phyloP scores from a whole-genome alignment of 495 filamentous ascomycete genomes.

The Evernia prunastri region DNA sequence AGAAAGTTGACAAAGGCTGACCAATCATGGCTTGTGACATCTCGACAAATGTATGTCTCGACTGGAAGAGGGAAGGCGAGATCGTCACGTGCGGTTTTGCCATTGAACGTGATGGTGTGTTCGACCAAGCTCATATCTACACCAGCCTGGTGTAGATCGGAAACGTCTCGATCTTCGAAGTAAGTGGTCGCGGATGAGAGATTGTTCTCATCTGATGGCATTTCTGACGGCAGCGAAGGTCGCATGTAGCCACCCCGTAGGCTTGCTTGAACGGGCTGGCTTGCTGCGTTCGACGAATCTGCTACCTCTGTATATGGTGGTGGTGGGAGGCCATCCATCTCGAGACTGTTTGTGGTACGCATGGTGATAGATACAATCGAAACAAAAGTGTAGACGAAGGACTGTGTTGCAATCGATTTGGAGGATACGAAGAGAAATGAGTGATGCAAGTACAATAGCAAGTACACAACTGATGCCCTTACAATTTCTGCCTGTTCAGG shows the following conservation, averaged over 20 bases:
- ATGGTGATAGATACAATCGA: not conserved
- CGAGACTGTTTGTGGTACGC: not conserved
- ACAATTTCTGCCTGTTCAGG: not conserved
- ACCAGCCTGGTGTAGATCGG: slow-evolving; percentile 15
- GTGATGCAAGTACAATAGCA: no score
- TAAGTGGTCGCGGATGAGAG: slow-evolving; percentile 42
- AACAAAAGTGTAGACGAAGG: not conserved
- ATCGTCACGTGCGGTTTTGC: slow-evolving; percentile 41
- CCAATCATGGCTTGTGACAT: slow-evolving; percentile 47
- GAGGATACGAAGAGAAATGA: not conserved
- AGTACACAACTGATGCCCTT: no score
- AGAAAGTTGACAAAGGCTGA: slow-evolving; percentile 45
- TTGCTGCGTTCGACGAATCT: not conserved
- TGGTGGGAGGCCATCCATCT: slow-evolving; percentile 18
- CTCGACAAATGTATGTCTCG: slow-evolving; percentile 35
- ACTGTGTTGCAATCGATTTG: not conserved
- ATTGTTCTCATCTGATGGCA: slow-evolving; percentile 15
- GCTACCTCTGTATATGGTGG: slow-evolving; percentile 20
- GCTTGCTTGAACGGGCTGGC: slow-evolving; percentile 5
- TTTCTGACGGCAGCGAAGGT: slow-evolving; percentile 12
- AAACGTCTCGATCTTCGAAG: slow-evolving; percentile 37
- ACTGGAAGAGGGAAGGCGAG: slow-evolving; percentile 43
- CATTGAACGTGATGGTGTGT: slow-evolving; percentile 42
- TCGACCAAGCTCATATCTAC: slow-evolving; percentile 27
- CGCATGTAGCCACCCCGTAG: slow-evolving; percentile 21